Evolutionary conservation across 2,329 filamentous ascomycete species (phyloP).

Genomic region (Curvularia verruculosa): DNA sequence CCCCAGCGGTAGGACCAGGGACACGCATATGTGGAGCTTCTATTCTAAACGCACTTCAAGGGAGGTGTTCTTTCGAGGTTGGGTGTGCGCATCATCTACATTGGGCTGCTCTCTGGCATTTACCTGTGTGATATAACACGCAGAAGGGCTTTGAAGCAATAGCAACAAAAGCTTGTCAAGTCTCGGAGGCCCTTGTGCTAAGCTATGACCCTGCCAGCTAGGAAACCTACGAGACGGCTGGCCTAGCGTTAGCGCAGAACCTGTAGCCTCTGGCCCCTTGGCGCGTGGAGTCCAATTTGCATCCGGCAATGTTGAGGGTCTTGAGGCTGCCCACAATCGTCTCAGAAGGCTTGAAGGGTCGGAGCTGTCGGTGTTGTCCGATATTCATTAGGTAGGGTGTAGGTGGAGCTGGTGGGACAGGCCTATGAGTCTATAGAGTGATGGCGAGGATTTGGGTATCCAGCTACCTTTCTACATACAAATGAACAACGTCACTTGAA

Average conservation of each 20-base stretch:
- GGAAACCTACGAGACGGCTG: conserved; percentile 6
- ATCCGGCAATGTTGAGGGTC: conserved; percentile 22
- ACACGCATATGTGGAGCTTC: conserved; percentile 7
- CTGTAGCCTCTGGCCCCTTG: conserved; percentile 15
- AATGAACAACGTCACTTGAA: no score
- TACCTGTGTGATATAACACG: background rate
- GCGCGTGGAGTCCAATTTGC: conserved; percentile 14
- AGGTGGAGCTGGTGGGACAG: no score
- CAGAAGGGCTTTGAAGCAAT: conserved; percentile 9
- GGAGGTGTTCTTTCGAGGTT: background rate
- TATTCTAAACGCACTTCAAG: background rate
- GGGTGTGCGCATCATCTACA: background rate
- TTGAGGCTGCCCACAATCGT: conserved; percentile 4
- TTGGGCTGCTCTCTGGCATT: conserved; percentile 8
- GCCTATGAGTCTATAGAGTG: no score
- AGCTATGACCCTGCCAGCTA: conserved; percentile 8
- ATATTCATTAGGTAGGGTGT: no score
- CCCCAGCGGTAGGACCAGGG: conserved; percentile 15
- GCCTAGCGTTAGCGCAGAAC: conserved; percentile 17
- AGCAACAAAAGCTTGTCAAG: conserved; percentile 6
- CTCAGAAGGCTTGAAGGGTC: conserved; percentile 13
- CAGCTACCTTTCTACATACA: no score
- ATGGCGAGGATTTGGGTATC: no score
- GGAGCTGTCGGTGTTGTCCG: background rate
- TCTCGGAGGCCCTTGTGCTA: background rate